Percentiles rank a stretch among this genome's conserved stretches.
These are phyloP conservation scores for Kazachstania bromeliacearum DNA, from an alignment of 805 yeast genomes.

Conservation along the genomic window DNA sequence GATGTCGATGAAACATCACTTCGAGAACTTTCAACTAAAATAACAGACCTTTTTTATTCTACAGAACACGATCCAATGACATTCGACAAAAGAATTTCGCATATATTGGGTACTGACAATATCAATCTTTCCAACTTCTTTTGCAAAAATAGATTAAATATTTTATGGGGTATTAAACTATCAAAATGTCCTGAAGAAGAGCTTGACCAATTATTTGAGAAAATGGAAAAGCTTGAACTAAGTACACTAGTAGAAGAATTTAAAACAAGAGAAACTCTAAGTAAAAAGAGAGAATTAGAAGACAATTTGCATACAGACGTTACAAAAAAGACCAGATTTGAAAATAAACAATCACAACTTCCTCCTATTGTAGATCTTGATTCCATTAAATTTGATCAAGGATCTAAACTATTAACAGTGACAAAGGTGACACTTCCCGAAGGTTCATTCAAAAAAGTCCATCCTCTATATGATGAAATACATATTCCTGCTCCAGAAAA, in stretches of 20 bases:
- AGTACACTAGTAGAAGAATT: constrained; percentile 36
- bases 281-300: constrained; percentile 6
- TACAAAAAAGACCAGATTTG: constrained; percentile 16
- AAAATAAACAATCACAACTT: constrained; percentile 14
- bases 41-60: constrained; percentile 35
- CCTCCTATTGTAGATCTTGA: constrained; percentile 47
- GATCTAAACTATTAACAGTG: constrained; percentile 56
- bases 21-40: constrained; percentile 32
- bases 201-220: constrained; percentile 29
- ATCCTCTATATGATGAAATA: constrained; percentile 74
- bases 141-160: constrained; percentile 39
- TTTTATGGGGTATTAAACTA: constrained; percentile 49
- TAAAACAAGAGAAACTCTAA: constrained; percentile 14
- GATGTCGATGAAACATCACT: constrained; percentile 30
- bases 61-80: constrained; percentile 31
- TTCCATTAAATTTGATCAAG: constrained; percentile 58
- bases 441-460: constrained; percentile 71
- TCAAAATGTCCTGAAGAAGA: constrained; percentile 33
- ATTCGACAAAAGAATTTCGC: constrained; percentile 46
- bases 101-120: constrained; percentile 43
- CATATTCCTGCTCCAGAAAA: constrained; percentile 80
- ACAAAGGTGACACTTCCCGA: constrained; percentile 66
- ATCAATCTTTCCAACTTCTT: constrained; percentile 41
- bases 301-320: constrained; percentile 5
- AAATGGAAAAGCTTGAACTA: constrained; percentile 38